Percentiles rank a stretch among this genome's conserved stretches.
Evolutionary conservation across 1,284 basidiomycete species (phyloP).

Genomic region (Amylostereum chailletii): DNA sequence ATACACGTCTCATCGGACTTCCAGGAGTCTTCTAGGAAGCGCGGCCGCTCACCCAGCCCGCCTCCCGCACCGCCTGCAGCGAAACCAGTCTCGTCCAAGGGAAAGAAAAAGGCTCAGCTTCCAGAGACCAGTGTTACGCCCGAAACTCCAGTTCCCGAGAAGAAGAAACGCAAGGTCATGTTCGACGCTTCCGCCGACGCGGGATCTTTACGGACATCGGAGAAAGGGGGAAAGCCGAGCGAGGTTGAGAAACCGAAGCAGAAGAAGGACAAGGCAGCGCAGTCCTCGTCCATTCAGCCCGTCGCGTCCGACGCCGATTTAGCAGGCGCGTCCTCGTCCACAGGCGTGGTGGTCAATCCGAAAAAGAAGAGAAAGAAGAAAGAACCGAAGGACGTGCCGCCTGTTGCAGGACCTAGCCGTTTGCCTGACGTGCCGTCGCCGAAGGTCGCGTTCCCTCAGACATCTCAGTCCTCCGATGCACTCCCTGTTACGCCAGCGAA

Average conservation of each 20-base stretch:
- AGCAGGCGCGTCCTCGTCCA: not conserved
- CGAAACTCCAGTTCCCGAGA: slow-evolving; percentile 1
- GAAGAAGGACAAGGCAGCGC: slow-evolving; percentile 16
- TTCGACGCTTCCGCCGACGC: not conserved
- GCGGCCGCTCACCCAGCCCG: not conserved
- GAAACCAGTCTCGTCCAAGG: not conserved
- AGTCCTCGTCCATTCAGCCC: too few relatives aligned
- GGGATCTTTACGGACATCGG: too few relatives aligned
- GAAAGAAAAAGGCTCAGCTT: not conserved
- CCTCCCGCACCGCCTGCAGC: not conserved
- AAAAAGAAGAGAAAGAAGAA: not conserved
- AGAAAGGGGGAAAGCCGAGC: too few relatives aligned
- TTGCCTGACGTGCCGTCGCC: too few relatives aligned
- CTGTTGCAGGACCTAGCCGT: too few relatives aligned
- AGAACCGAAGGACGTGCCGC: not conserved
- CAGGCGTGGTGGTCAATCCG: not conserved
- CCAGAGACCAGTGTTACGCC: not conserved
- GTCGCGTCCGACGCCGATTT: too few relatives aligned
- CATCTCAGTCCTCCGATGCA: too few relatives aligned
- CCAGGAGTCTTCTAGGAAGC: not conserved
- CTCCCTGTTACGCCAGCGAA: too few relatives aligned
- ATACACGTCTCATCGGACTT: too few relatives aligned
- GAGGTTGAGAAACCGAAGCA: slow-evolving; percentile 17
- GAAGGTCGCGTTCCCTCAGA: too few relatives aligned
- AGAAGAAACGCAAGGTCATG: slow-evolving; percentile 10